Base-by-base conservation (phyloP, 768 basidiomycete species). In the Pluteus cervinus region DNA sequence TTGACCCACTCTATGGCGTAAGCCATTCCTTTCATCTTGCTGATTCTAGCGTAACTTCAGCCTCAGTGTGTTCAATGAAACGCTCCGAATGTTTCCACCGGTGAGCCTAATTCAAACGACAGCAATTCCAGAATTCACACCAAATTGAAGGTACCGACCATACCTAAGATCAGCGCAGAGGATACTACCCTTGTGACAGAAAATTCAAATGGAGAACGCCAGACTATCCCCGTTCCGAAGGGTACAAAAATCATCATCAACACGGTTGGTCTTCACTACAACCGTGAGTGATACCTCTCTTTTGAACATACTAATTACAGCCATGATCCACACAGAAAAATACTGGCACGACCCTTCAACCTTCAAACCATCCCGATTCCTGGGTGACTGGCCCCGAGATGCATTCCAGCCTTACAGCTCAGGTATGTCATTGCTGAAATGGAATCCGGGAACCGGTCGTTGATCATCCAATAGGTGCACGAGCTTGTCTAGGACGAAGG, bases 371-470 rank as follows among this genome's bases (percentile, higher is more conserved):
- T 59, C 61, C 18, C 63, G 75, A 5, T 76, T 76, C 57, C 52
- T 75, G n/a, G 62, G 60, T 24, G 68, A 75, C 32, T 78, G 71
- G 66, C 64, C 69, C 15, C 60, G 65, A 24, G 74, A 76, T 45
- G 76, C 75, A 0, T 76, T 75, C 47, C 25, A 73, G 18, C 72
- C 75, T 3, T 76, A 76, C 48, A 72, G 68, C 37, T 58, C 51
- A 30, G 72, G 71, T 59, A 37, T 38, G 54, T 42, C n/a, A 36
- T 15, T n/a, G 24, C 18, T 42, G n/a, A 7, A 4, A 7, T 21
- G 33, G 14, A 14, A 12, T 8, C 1, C 28, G 15, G 10, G 31
- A 26, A 18, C 21, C 21, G 29, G n/a, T 36, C 29, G 20, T 36
- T 33, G 23, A 37, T 14, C 7, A 3, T 10, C 31, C n/a, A 23